Evolutionary conservation across 345 rosid genomes (phyloP).

Genomic region (Zanthoxylum bungeanum): DNA sequence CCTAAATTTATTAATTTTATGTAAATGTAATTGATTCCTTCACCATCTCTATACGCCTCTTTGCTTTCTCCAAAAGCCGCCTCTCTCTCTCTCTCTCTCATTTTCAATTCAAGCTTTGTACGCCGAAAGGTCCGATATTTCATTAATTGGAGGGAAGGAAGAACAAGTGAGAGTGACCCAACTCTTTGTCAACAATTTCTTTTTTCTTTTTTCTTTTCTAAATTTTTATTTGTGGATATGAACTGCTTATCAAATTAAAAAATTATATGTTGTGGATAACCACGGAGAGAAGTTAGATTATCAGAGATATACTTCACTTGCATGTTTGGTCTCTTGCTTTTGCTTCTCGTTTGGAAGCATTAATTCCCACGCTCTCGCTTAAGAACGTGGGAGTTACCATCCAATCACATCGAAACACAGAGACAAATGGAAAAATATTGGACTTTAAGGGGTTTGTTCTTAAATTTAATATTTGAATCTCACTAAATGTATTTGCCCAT

Average conservation of each 20-base stretch:
- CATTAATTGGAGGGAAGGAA: background rate
- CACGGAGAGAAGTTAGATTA: background rate
- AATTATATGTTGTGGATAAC: slow-evolving; percentile 15
- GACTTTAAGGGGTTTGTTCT: no score
- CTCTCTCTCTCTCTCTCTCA: slow-evolving; percentile 11
- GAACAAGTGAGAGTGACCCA: slow-evolving; percentile 2
- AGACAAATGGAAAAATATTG: no score
- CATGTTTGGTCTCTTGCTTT: background rate
- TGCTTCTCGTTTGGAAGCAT: slow-evolving; percentile 6
- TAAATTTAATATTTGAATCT: no score
- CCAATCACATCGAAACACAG: background rate
- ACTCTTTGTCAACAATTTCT: background rate
- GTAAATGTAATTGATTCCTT: slow-evolving; percentile 2
- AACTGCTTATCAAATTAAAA: background rate
- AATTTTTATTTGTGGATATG: background rate
- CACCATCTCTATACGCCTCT: slow-evolving; percentile 37
- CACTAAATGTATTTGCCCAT: no score
- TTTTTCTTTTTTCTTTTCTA: no score
- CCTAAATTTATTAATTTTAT: no score
- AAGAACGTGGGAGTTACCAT: background rate
- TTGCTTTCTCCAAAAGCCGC: slow-evolving; percentile 54
- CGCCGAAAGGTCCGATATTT: slow-evolving; percentile 13
- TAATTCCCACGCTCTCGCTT: background rate
- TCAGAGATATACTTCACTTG: background rate
- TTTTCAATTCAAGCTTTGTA: background rate